Evolutionary conservation across 345 rosid species (phyloP), one percentile per base, ranked within the genome.

Genomic region (Mangifera indica): DNA sequence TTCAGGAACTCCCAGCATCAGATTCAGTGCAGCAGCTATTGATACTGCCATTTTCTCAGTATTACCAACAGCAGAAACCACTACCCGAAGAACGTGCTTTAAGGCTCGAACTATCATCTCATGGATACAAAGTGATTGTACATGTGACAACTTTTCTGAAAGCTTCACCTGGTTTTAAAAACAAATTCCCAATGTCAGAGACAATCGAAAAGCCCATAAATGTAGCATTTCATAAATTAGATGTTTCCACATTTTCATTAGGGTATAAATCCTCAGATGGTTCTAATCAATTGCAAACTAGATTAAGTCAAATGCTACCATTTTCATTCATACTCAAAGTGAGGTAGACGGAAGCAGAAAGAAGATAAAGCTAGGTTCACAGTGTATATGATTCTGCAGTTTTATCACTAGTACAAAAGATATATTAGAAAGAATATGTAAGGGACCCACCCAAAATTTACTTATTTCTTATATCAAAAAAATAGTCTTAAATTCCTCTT

Each of bases 101-200:
- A 90, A 90, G 67, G 97, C 98, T 67, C 98, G 80, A 75, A 89
- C 97, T 74, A 94, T 87, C 98, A 94, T 94, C 90, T 94, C 98
- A 72, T 94, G 97, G 70, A 90, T 84, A 83, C 97, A 95, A 74
- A 95, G 89, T 55, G 98, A 92, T 76, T 91, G 98, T 70, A 92
- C 98, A 77, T 95, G 99, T 63, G 98, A 88, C 66, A 95, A 77
- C 82, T 95, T 95, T 74, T 91, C 96, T 21, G 99, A 95, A 75
- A 92, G 98, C 84, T 87, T 89, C 71, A 91, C 99, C 99, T 92
- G 84, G 74, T 71, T 53, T 17, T 63, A 42, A 66, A 80, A 73
- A 73, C 63, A 76, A 82, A 57, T 44, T 26, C 42, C 73, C 72
- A 66, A 58, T 53, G 71, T 69, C 48, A 57, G 59, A 69, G 45